These are phyloP conservation scores for Cicer cuneatum DNA, from an alignment of 306 rosid species.

Conservation along the genomic window DNA sequence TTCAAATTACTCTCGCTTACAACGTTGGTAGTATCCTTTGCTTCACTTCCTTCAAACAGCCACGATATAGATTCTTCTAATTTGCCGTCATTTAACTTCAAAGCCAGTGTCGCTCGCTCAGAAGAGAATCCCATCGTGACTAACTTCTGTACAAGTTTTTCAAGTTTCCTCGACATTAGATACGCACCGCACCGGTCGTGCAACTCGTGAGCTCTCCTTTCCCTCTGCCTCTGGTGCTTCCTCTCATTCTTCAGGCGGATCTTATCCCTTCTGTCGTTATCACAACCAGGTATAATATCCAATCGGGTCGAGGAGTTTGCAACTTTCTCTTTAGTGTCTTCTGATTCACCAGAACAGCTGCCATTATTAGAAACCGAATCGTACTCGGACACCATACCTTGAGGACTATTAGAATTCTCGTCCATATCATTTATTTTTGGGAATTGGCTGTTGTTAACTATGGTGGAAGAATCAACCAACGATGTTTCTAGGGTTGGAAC, in stretches of 20 bases:
- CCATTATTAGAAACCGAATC: slow-evolving; percentile 86
- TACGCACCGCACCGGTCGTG: slow-evolving; percentile 74
- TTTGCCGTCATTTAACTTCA: slow-evolving; percentile 71
- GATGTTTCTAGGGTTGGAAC: slow-evolving; percentile 68
- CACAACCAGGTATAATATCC: slow-evolving; percentile 74
- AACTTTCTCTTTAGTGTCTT: slow-evolving; percentile 72
- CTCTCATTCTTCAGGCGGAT: slow-evolving; percentile 83
- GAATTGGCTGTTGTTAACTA: slow-evolving; percentile 59
- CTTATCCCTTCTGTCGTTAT: slow-evolving; percentile 80
- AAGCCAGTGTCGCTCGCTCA: slow-evolving; percentile 70
- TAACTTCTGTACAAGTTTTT: slow-evolving; percentile 74
- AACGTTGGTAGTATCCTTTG: slow-evolving; percentile 45
- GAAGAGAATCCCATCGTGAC: slow-evolving; percentile 80
- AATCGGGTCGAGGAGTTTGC: slow-evolving; percentile 52
- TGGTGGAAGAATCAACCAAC: slow-evolving; percentile 53
- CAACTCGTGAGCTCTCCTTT: slow-evolving; percentile 85
- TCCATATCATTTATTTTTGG: slow-evolving; percentile 67
- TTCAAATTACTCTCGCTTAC: slow-evolving; percentile 61
- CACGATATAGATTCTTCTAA: slow-evolving; percentile 80
- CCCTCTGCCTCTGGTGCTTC: slow-evolving; percentile 91
- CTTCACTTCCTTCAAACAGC: slow-evolving; percentile 70
- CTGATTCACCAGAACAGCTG: slow-evolving; percentile 92
- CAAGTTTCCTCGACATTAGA: slow-evolving; percentile 85
- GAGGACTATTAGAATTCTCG: slow-evolving; percentile 66
- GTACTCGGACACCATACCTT: slow-evolving; percentile 60